phyloP scores from a whole-genome alignment of 1,284 basidiomycete genomes.

The Pyrrhoderma noxium region DNA sequence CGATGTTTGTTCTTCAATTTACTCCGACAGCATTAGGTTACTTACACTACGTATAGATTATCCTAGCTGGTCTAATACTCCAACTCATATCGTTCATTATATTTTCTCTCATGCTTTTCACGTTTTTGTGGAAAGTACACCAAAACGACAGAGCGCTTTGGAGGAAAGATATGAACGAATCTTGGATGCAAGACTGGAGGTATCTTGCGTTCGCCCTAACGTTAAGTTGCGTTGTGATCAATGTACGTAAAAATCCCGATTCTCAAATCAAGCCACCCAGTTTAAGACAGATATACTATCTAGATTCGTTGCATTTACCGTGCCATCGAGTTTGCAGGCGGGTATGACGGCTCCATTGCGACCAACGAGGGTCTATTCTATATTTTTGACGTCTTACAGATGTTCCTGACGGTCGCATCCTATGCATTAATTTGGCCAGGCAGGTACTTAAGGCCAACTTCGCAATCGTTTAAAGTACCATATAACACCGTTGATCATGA shows the following conservation, averaged over 20 bases:
- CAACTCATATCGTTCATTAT: constrained; percentile 58
- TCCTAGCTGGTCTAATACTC: constrained; percentile 54
- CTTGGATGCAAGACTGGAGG: constrained; percentile 56
- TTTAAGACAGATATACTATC: not conserved
- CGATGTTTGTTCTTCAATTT: constrained; percentile 26
- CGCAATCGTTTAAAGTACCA: no score
- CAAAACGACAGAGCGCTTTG: constrained; percentile 41
- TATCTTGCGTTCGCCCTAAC: constrained; percentile 44
- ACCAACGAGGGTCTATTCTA: constrained; percentile 62
- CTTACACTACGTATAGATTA: constrained; percentile 36
- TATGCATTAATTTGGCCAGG: constrained; percentile 58
- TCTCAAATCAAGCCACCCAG: not conserved
- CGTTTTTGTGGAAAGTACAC: constrained; percentile 51
- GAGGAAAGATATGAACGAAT: constrained; percentile 28
- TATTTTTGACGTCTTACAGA: constrained; percentile 56
- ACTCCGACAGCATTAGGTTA: constrained; percentile 8
- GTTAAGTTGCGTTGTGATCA: constrained; percentile 59
- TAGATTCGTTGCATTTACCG: constrained; percentile 65
- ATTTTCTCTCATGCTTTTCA: constrained; percentile 50
- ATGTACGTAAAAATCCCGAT: constrained; percentile 33
- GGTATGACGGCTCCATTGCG: constrained; percentile 52
- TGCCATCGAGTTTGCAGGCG: constrained; percentile 59
- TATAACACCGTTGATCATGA: no score
- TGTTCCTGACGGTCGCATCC: constrained; percentile 50
- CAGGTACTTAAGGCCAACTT: constrained; percentile 42